Evolutionary conservation across 306 rosid species (phyloP).

Genomic region (Fragaria ananassa): DNA sequence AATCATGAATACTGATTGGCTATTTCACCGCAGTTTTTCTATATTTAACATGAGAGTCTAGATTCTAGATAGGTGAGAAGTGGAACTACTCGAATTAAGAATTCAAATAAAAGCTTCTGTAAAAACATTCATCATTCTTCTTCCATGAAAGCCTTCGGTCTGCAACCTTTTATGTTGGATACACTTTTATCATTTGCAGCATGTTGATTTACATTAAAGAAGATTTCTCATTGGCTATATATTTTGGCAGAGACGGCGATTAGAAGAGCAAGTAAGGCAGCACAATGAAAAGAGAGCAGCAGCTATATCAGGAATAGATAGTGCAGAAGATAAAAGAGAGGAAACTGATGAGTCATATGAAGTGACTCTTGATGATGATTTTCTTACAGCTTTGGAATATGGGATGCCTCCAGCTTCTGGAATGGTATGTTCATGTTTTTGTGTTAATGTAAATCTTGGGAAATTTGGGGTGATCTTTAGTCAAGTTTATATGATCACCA

Average conservation of each 20-base stretch:
- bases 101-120: neutral
- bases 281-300: conserved; percentile 71
- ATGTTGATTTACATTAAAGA: conserved; percentile 1
- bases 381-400: conserved; percentile 89
- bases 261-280: conserved; percentile 87
- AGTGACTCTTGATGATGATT: conserved; percentile 91
- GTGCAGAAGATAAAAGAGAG: conserved; percentile 31
- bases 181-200: neutral
- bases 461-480: neutral
- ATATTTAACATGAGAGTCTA: neutral
- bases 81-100: neutral
- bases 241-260: conserved; percentile 66
- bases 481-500: neutral
- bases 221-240: conserved; percentile 18
- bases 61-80: neutral
- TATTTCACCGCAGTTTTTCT: neutral
- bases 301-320: conserved; percentile 31
- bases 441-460: neutral
- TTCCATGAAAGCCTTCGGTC: neutral
- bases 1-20: conserved; percentile 20
- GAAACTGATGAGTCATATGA: conserved; percentile 63
- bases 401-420: conserved; percentile 99
- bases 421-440: conserved; percentile 57
- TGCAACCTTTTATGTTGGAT: neutral
- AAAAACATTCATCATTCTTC: neutral